Percentiles rank a stretch among this genome's conserved stretches.
Conservation (phyloP, 108 stramenopile species). For the Cyclotella kingstonii region DNA sequence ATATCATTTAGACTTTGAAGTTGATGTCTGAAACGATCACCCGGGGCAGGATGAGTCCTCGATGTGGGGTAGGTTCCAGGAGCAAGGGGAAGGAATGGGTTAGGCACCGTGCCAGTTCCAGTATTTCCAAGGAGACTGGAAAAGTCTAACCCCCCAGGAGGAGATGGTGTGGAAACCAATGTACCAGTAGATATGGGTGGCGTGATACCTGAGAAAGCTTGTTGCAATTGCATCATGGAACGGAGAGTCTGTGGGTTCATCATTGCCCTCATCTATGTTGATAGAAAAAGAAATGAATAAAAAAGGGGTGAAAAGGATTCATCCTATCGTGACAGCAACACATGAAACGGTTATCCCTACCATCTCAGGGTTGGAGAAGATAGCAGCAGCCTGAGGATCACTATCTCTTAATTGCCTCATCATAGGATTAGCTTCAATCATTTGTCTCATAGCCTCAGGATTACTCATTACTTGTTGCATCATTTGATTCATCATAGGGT, state of each 20-base stretch:
- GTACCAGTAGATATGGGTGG: conserved; percentile 3
- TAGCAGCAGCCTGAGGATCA: conserved; percentile 53
- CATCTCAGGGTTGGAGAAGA: conserved; percentile 44
- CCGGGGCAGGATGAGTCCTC: conserved; percentile 34
- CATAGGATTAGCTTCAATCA: conserved; percentile 52
- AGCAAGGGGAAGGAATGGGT: conserved; percentile 21
- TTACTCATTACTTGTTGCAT: conserved; percentile 60
- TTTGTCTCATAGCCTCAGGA: conserved; percentile 57
- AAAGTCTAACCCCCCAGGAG: conserved; percentile 62
- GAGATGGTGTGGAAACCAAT: neutral
- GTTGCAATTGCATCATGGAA: conserved; percentile 74
- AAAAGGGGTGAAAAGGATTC: neutral
- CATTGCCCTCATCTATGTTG: conserved; percentile 28
- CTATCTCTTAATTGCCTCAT: conserved; percentile 42
- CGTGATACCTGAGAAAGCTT: conserved; percentile 38
- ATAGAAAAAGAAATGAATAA: neutral
- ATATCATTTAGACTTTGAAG: conserved; percentile 74
- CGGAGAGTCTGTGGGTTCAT: conserved; percentile 41
- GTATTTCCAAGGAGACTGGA: conserved; percentile 34
- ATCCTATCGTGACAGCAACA: neutral
- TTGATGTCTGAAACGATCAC: conserved; percentile 71
- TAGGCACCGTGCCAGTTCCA: conserved; percentile 3
- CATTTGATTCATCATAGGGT: conserved; percentile 79
- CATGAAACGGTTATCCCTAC: conserved; percentile 10
- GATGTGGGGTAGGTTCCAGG: conserved; percentile 8